Conservation (phyloP, 2,329 filamentous ascomycete species). For the Monilinia fructigena region DNA sequence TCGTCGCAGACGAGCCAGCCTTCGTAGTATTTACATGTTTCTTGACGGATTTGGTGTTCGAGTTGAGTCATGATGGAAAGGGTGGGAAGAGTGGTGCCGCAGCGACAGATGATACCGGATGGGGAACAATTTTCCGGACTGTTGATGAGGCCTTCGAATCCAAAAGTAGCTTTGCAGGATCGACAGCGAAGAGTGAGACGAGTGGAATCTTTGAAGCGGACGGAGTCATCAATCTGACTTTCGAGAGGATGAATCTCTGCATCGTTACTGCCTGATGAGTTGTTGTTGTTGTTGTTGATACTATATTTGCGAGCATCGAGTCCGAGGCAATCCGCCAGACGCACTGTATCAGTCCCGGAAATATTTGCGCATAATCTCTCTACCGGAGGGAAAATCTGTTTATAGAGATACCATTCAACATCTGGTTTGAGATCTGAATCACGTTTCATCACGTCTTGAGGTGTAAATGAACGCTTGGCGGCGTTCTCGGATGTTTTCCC, state of each 20-base stretch:
- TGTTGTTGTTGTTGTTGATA: conserved; percentile 60
- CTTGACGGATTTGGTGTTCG: conserved; percentile 75
- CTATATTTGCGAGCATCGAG: conserved; percentile 87
- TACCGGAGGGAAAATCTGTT: conserved; percentile 97
- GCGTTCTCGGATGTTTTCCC: conserved; percentile 62
- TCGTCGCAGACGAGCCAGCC: conserved; percentile 91
- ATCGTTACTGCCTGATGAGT: conserved; percentile 52
- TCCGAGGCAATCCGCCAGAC: conserved; percentile 89
- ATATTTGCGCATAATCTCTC: conserved; percentile 98
- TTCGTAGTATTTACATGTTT: conserved; percentile 85
- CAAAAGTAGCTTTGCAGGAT: conserved; percentile 67
- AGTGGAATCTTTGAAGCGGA: conserved; percentile 80
- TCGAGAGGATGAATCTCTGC: conserved; percentile 86
- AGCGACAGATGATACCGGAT: conserved; percentile 70
- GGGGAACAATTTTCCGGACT: conserved; percentile 64
- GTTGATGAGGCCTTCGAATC: conserved; percentile 72
- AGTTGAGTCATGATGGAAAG: conserved; percentile 82
- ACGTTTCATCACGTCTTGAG: conserved; percentile 78
- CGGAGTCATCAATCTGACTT: conserved; percentile 86
- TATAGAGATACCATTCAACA: conserved; percentile 96
- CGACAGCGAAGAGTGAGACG: conserved; percentile 79
- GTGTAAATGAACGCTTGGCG: conserved; percentile 85
- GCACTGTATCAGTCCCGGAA: conserved; percentile 82
- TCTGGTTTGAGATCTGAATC: conserved; percentile 78
- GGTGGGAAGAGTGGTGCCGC: conserved; percentile 66